Conservation (phyloP, 2,329 filamentous ascomycete genomes). For the Rutstroemia sp. region DNA sequence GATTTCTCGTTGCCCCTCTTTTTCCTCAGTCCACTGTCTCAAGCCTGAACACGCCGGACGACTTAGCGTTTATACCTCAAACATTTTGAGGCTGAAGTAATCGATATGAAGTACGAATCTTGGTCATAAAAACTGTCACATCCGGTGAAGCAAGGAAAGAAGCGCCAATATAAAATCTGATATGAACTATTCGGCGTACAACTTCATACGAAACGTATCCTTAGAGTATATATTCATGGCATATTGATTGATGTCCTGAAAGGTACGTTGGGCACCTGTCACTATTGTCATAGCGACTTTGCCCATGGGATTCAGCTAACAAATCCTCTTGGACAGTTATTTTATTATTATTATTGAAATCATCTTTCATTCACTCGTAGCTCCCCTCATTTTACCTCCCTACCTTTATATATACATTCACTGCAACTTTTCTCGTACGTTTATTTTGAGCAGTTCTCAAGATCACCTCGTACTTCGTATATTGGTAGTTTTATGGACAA, state of each 20-base stretch:
- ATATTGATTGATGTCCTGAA: constrained; percentile 7
- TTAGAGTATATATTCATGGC: not conserved
- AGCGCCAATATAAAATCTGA: not conserved
- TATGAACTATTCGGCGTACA: not conserved
- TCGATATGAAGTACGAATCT: constrained; percentile 9
- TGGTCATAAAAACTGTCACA: constrained; percentile 1
- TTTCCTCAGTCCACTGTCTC: not conserved
- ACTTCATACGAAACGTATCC: not conserved
- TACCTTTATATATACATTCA: not conserved
- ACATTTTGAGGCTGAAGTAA: constrained; percentile 7
- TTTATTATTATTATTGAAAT: constrained; percentile 3
- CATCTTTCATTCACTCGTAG: not conserved
- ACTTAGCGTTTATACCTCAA: not conserved
- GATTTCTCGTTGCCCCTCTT: not conserved
- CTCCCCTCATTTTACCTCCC: not conserved
- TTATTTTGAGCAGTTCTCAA: not conserved
- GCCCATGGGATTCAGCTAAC: constrained; percentile 1
- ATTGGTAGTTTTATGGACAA: not conserved
- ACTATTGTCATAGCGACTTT: not conserved
- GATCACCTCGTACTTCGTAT: not conserved
- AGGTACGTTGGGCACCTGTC: constrained; percentile 5
- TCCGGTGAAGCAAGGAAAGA: constrained; percentile 4
- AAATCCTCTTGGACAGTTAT: not conserved
- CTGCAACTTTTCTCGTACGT: not conserved
- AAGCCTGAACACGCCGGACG: not conserved